Conservation (phyloP, 2,329 filamentous ascomycete species). For the Fusarium sp. region DNA sequence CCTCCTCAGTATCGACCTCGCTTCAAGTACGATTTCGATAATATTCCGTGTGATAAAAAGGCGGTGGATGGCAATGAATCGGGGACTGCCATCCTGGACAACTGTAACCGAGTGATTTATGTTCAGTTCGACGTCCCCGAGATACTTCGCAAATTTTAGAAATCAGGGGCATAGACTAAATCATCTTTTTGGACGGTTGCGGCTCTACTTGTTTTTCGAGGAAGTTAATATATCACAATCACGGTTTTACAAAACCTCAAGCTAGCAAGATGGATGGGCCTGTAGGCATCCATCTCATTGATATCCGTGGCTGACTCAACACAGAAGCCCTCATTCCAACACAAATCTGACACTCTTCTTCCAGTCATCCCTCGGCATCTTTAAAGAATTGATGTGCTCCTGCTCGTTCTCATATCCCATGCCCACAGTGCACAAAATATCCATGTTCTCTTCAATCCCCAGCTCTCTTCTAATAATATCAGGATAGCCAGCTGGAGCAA, state of each 20-base stretch:
- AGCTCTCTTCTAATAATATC: slow-evolving; percentile 14
- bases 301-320: neutral
- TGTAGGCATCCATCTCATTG: too few species aligned
- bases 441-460: neutral
- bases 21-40: accelerated
- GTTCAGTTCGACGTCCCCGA: neutral
- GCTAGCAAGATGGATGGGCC: neutral
- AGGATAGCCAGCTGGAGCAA: slow-evolving; percentile 15
- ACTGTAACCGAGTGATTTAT: neutral
- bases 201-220: neutral
- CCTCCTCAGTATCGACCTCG: neutral
- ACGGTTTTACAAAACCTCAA: neutral
- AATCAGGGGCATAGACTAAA: too few species aligned
- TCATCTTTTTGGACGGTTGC: neutral
- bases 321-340: neutral
- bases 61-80: neutral
- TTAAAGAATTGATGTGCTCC: slow-evolving; percentile 10
- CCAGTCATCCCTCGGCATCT: slow-evolving; percentile 26
- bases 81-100: neutral
- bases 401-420: slow-evolving; percentile 24
- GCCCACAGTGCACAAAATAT: slow-evolving; percentile 15
- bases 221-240: neutral
- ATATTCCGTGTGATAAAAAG: neutral
- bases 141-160: neutral
- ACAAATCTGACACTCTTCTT: slow-evolving; percentile 15